Percentiles rank a stretch among this genome's conserved stretches.
phyloP scores from a whole-genome alignment of 2,329 filamentous ascomycete genomes.

The Trichoderma sp. region DNA sequence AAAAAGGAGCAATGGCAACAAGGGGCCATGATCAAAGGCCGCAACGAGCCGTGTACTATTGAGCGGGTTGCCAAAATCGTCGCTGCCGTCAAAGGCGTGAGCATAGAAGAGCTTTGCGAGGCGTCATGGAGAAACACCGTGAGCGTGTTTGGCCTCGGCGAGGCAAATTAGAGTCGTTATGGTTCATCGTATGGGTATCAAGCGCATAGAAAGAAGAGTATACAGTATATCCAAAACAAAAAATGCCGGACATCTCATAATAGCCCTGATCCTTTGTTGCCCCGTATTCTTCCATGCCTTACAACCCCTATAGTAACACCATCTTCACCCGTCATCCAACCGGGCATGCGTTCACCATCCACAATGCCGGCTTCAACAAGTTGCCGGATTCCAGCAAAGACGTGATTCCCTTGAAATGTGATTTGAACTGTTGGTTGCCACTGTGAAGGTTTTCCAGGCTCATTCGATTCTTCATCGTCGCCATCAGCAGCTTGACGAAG shows the following conservation, averaged over 20 bases:
- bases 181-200: conserved; percentile 30
- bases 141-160: conserved; percentile 69
- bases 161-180: conserved; percentile 19
- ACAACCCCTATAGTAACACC: conserved; percentile 72
- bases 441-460: conserved; percentile 24
- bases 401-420: conserved; percentile 70
- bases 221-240: conserved; percentile 23
- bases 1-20: conserved; percentile 96
- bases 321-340: conserved; percentile 88
- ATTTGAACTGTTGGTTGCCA: conserved; percentile 51
- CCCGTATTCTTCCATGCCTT: conserved; percentile 60
- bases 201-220: conserved; percentile 24
- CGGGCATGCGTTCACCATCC: conserved; percentile 75
- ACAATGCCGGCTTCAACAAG: conserved; percentile 74
- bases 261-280: conserved; percentile 54
- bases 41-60: conserved; percentile 90
- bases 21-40: conserved; percentile 86
- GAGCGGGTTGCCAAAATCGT: conserved; percentile 84
- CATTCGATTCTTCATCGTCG: conserved; percentile 23
- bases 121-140: conserved; percentile 80
- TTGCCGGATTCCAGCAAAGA: conserved; percentile 76
- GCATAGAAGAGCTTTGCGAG: conserved; percentile 79
- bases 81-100: conserved; percentile 76
- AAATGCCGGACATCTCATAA: conserved; percentile 30
- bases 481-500: conserved; percentile 32